phyloP scores from a whole-genome alignment of 345 rosid species.

The Arabis hirsuta region DNA sequence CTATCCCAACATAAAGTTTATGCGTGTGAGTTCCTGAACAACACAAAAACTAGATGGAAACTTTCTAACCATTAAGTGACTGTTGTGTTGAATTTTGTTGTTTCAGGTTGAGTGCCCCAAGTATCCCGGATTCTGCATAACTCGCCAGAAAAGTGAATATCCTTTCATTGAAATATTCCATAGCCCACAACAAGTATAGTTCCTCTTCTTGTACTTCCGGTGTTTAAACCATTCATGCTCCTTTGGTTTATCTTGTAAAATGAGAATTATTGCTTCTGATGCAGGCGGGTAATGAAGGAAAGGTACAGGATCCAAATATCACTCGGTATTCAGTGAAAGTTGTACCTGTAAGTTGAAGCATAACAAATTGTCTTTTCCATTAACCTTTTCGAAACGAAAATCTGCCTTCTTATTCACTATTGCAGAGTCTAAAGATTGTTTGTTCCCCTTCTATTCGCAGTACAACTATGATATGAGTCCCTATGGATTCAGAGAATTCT shows the following conservation, averaged over 20 bases:
- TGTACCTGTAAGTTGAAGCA: slow-evolving; percentile 68
- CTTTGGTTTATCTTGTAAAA: slow-evolving; percentile 12
- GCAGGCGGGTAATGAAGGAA: slow-evolving; percentile 74
- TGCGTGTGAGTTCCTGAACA: slow-evolving; percentile 61
- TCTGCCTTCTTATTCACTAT: neutral
- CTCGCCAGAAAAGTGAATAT: slow-evolving; percentile 87
- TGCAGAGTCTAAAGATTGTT: slow-evolving; percentile 10
- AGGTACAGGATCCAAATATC: slow-evolving; percentile 64
- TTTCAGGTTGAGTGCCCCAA: slow-evolving; percentile 97
- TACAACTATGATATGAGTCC: slow-evolving; percentile 81
- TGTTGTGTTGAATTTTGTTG: slow-evolving; percentile 18
- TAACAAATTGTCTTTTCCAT: slow-evolving; percentile 4
- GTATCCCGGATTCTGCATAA: slow-evolving; percentile 92
- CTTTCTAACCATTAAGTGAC: slow-evolving; percentile 13
- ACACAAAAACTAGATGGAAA: neutral
- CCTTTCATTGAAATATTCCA: slow-evolving; percentile 93
- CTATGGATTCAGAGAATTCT: slow-evolving; percentile 93
- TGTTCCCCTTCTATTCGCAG: slow-evolving; percentile 45
- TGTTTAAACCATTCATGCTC: neutral
- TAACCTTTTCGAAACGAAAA: neutral
- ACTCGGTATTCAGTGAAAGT: slow-evolving; percentile 83
- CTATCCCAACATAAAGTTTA: slow-evolving; percentile 78
- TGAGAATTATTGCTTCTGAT: slow-evolving; percentile 30
- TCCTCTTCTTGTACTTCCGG: neutral
- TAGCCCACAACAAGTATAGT: slow-evolving; percentile 76